phyloP scores from a whole-genome alignment of 2,329 filamentous ascomycete genomes.

The Diaporthe velutina region DNA sequence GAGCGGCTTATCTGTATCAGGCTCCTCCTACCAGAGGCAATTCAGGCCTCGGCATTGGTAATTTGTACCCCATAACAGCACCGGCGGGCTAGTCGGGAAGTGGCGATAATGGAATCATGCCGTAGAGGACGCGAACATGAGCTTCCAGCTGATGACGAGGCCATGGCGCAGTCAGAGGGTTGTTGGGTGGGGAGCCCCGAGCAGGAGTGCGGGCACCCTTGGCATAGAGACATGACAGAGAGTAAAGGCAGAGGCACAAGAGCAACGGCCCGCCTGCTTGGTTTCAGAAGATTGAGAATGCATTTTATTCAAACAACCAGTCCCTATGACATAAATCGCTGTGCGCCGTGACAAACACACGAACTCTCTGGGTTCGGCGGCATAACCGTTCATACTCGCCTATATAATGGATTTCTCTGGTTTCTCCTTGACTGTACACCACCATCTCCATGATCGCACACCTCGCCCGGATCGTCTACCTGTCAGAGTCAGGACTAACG shows the following conservation, averaged over 20 bases:
- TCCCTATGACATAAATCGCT: constrained; percentile 16
- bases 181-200: background rate
- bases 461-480: no score
- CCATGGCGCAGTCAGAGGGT: background rate
- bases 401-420: background rate
- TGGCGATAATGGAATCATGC: background rate
- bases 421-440: background rate
- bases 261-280: background rate
- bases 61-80: background rate
- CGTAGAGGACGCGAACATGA: background rate
- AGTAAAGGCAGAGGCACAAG: constrained; percentile 8
- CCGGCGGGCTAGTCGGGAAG: background rate
- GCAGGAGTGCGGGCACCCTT: background rate
- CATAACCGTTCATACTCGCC: background rate
- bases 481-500: background rate
- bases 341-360: constrained; percentile 19
- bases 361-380: background rate
- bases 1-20: background rate
- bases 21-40: background rate
- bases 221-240: background rate
- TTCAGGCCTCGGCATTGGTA: background rate
- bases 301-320: constrained; percentile 8
- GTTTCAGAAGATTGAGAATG: constrained; percentile 13
- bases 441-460: background rate
- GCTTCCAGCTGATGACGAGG: background rate